phyloP scores from a whole-genome alignment of 2,329 filamentous ascomycete species.

The Shiraia sp. region DNA sequence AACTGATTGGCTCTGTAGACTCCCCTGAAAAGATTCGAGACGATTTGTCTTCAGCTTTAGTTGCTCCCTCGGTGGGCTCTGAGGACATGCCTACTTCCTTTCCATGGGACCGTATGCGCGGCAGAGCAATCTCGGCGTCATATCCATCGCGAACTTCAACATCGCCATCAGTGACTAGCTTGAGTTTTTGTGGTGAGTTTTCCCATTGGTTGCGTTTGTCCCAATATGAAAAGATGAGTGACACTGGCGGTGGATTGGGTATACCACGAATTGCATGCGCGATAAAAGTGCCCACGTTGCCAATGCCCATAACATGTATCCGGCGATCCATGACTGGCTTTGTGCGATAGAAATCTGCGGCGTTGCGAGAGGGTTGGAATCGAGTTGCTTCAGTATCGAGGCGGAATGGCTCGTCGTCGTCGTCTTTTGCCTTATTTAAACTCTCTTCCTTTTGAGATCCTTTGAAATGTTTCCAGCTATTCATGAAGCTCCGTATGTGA shows the following conservation, averaged over 20 bases:
- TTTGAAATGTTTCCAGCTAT: conserved; percentile 28
- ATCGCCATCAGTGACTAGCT: conserved; percentile 51
- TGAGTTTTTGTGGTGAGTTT: conserved; percentile 48
- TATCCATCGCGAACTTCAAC: conserved; percentile 47
- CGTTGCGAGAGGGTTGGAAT: conserved; percentile 4
- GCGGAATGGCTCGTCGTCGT: conserved; percentile 14
- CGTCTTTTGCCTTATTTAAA: conserved; percentile 12
- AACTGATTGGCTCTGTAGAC: conserved; percentile 61
- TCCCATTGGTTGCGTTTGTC: conserved; percentile 53
- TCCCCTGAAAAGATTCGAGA: conserved; percentile 23
- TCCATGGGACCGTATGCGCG: conserved; percentile 44
- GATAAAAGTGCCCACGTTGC: conserved; percentile 79
- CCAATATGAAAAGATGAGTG: conserved; percentile 72
- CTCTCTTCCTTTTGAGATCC: conserved; percentile 18
- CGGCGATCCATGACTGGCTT: conserved; percentile 32
- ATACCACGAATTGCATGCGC: conserved; percentile 71
- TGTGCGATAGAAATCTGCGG: conserved; percentile 39
- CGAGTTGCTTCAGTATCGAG: background rate
- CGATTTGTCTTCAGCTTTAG: conserved; percentile 2
- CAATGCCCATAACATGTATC: conserved; percentile 73
- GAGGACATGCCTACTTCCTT: conserved; percentile 31
- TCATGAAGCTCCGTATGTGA: conserved; percentile 23
- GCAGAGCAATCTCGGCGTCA: conserved; percentile 50
- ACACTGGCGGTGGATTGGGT: conserved; percentile 69
- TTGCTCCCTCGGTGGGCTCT: conserved; percentile 7